Conservation (phyloP, 1,284 basidiomycete species). For the Irpex sp. region DNA sequence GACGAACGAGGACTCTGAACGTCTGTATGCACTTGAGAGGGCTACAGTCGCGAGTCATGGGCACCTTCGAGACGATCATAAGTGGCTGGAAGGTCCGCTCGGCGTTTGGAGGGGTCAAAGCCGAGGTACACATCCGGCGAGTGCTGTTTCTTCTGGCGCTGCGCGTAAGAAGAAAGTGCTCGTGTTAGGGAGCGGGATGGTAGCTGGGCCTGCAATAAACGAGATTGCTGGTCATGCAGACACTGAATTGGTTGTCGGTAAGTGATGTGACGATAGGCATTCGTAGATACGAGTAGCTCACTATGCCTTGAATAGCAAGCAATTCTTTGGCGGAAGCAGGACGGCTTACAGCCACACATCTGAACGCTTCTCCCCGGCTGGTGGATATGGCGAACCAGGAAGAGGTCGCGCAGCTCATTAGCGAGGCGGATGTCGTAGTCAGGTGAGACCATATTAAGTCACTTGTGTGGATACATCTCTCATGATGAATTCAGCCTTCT, state of each 20-base stretch:
- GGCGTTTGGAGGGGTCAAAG: conserved; percentile 34
- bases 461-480: not conserved
- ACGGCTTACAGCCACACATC: conserved; percentile 46
- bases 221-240: conserved; percentile 60
- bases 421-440: conserved; percentile 60
- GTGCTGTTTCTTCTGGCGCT: not conserved
- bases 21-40: conserved; percentile 46
- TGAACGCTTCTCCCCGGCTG: conserved; percentile 57
- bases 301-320: conserved; percentile 52
- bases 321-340: conserved; percentile 66
- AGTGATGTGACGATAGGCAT: no score
- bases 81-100: conserved; percentile 58
- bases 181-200: conserved; percentile 89
- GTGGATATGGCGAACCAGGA: conserved; percentile 62
- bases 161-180: conserved; percentile 42
- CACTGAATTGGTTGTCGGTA: conserved; percentile 72
- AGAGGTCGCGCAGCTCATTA: conserved; percentile 53
- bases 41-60: conserved; percentile 75
- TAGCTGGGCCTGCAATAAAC: conserved; percentile 80
- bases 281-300: no score
- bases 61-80: conserved; percentile 46
- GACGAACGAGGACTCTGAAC: conserved; percentile 23
- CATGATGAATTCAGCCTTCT: conserved; percentile 52
- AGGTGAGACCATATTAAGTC: no score
- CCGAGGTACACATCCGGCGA: not conserved